Base-by-base conservation (phyloP, 345 rosid species). In the Gossypium stocksii region DNA sequence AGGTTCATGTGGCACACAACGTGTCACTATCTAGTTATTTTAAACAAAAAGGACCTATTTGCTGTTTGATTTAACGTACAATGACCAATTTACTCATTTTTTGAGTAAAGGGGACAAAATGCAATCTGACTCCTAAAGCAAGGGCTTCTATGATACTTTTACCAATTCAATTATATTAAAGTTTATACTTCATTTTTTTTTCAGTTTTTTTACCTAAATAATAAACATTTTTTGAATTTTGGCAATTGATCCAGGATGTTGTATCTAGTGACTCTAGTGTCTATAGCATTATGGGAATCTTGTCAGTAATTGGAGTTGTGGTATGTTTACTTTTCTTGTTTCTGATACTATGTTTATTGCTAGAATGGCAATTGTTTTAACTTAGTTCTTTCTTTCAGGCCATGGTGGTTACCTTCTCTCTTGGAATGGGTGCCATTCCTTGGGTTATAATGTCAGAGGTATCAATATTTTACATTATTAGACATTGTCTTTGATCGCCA, bases 371-470 rank as follows among this genome's bases (percentile, higher is more conserved):
- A 34, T 51, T 66, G 77, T 60, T 54, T 54, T 63, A 67, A 75
- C 53, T 49, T 23, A 6, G 23, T 48, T 77, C 60, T 75, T 52
- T 34, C 16, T 83, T 82, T 73, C 87, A 95, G 99, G 82, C 79
- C 61, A 81, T 95, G 98, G 93, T 93, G 56, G 70, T 86, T 66
- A 9, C 76, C 66, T 95, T 95, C 86, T 93, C 98, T 74, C 82
- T 95, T 70, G 99, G 99, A 80, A 83, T 93, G 80, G 99, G 99
- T 41, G 85, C 99, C 5, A 90, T 95, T 78, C 99, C 98, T n/a
- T 95, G 99, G 99, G 17, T 95, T 77, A 93, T 95, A 81, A 95
- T 93, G 99, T 95, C 98, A 2, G 99, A 95, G 99, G 99, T 95
- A 83, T 27, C 11, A 7, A n/a, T 23, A 45, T 45, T 29, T 9